phyloP scores from a whole-genome alignment of 192 early-diverging fungal genomes.

The Coemansia guatemalensis region DNA sequence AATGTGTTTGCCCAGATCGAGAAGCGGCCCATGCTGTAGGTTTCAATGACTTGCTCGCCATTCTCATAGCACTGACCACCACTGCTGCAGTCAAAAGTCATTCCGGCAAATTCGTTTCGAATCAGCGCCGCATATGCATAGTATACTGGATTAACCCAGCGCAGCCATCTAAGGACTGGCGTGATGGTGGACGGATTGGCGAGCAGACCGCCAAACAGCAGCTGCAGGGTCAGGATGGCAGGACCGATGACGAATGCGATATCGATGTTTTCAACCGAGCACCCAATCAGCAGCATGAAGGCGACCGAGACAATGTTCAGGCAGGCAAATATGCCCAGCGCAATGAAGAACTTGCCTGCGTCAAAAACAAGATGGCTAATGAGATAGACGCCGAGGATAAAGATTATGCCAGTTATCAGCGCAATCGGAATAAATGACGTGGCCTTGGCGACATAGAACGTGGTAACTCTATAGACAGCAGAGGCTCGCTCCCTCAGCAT shows the following conservation, averaged over 20 bases:
- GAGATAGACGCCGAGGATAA: conserved; percentile 42
- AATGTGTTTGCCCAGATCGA: conserved; percentile 25
- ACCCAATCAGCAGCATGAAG: conserved; percentile 50
- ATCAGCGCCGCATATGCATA: conserved; percentile 49
- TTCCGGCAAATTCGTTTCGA: conserved; percentile 48
- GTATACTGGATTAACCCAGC: conserved; percentile 49
- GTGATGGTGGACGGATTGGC: conserved; percentile 45
- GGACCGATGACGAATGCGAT: conserved; percentile 47
- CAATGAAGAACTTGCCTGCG: conserved; percentile 40
- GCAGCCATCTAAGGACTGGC: conserved; percentile 51
- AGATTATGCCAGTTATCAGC: conserved; percentile 32
- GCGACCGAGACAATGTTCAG: conserved; percentile 44
- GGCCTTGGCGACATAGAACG: conserved; percentile 64
- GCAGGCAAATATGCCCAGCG: conserved; percentile 37
- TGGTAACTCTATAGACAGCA: conserved; percentile 60
- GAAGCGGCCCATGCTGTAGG: conserved; percentile 44
- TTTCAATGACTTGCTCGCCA: conserved; percentile 38
- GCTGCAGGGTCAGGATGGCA: conserved; percentile 38
- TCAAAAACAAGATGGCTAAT: conserved; percentile 42
- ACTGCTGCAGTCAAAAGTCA: conserved; percentile 30
- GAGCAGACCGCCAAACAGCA: conserved; percentile 54
- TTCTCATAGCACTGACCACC: conserved; percentile 31
- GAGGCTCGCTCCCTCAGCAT: conserved; percentile 64
- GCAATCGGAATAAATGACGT: conserved; percentile 53
- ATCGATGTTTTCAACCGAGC: conserved; percentile 33